Conservation (phyloP, 257 asterid species). For the Ehretia macrophylla region DNA sequence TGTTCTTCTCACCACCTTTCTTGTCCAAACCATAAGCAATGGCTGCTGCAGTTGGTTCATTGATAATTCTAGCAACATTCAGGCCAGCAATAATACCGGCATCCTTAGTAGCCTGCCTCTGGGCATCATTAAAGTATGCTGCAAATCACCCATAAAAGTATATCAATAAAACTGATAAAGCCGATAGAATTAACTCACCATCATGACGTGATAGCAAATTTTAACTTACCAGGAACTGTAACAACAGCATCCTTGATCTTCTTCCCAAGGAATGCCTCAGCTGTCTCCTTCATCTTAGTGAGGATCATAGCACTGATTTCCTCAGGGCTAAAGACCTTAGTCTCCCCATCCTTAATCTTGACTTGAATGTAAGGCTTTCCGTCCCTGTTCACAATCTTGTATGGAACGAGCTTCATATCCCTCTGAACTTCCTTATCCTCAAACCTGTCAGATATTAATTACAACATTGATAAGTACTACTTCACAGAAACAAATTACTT, state of each 20-base stretch:
- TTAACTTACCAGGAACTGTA: constrained; percentile 73
- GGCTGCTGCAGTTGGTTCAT: constrained; percentile 97
- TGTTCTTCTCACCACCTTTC: constrained; percentile 90
- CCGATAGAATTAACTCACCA: background rate
- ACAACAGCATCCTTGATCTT: constrained; percentile 87
- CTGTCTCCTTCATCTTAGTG: constrained; percentile 91
- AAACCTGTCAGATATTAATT: constrained; percentile 41
- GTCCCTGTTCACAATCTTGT: constrained; percentile 78
- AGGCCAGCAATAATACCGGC: constrained; percentile 90
- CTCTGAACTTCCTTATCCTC: constrained; percentile 88
- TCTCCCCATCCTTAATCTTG: constrained; percentile 73
- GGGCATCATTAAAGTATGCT: constrained; percentile 97
- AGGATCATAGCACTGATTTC: constrained; percentile 90
- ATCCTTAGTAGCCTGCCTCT: constrained; percentile 93
- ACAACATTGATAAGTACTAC: background rate
- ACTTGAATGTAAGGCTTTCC: constrained; percentile 93
- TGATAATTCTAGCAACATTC: constrained; percentile 85
- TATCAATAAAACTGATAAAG: background rate
- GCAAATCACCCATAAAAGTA: constrained; percentile 13
- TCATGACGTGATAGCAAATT: background rate
- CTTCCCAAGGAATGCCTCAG: constrained; percentile 89
- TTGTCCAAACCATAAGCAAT: constrained; percentile 93
- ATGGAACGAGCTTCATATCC: constrained; percentile 88
- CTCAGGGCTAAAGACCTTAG: constrained; percentile 92
- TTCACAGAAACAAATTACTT: background rate